A percentile compares a stretch with the other conserved stretches of the same genome.
Evolutionary conservation across 331 rosid species (phyloP).

Genomic region (Quercus tomentella): DNA sequence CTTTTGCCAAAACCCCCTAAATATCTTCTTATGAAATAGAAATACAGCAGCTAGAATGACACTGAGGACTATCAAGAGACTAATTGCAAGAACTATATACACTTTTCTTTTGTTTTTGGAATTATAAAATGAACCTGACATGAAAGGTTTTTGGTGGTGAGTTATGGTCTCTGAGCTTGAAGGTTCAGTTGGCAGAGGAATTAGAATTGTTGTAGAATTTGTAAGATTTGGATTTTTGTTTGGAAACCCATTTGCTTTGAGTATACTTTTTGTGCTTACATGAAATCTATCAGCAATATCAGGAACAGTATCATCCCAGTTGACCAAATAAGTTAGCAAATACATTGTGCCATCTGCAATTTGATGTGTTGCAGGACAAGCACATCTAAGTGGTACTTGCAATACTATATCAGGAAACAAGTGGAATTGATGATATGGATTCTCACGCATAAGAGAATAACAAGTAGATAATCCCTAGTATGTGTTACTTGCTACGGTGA

Average conservation of each 20-base stretch:
- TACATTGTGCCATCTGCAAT: constrained; percentile 32
- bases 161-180: constrained; percentile 29
- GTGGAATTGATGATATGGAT: constrained; percentile 25
- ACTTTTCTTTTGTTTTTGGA: constrained; percentile 6
- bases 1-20: not conserved
- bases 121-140: constrained; percentile 11
- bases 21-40: constrained; percentile 25
- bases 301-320: constrained; percentile 29
- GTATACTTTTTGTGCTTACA: constrained; percentile 17
- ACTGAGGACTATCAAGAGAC: constrained; percentile 8
- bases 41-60: constrained; percentile 1
- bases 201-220: constrained; percentile 50
- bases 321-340: constrained; percentile 44
- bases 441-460: constrained; percentile 34
- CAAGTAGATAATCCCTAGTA: constrained; percentile 61
- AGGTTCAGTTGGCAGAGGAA: constrained; percentile 53
- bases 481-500: constrained; percentile 22
- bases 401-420: constrained; percentile 33
- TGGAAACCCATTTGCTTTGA: constrained; percentile 46
- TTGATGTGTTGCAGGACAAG: constrained; percentile 57
- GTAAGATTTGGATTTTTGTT: constrained; percentile 12
- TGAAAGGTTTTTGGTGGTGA: constrained; percentile 5
- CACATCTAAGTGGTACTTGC: constrained; percentile 60
- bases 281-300: constrained; percentile 38
- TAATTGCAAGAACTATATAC: constrained; percentile 10